Base-by-base conservation (phyloP, 140 eudicot species). In the Ambrosia hybrid region DNA sequence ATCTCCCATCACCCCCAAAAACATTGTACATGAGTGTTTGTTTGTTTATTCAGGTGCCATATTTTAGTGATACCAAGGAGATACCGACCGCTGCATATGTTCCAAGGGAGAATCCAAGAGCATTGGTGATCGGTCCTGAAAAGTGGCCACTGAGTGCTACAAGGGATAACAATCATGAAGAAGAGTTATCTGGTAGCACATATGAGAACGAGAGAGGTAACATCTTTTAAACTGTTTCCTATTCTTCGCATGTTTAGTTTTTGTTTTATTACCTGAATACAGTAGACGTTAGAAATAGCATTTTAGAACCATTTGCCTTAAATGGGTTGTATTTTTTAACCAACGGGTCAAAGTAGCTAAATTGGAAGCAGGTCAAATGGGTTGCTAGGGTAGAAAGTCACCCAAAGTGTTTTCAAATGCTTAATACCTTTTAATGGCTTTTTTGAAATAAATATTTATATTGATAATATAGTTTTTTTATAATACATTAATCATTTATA, bases 21-120 rank as follows among this genome's bases (percentile, higher is more conserved):
- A 1, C 38, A 1, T 15, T 53, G 51, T 4, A 66, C 73, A 3
- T 73, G 4, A 51, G 13, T 36, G 21, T 16, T 36, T 0, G 13
- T 63, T 48, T 38, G 52, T 57, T 39, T 67, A 43, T 75, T 45
- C 91, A 89, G 96, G 76, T 78, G n/a, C 80, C 88, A 11, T 89
- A 59, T 79, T 82, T 79, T 59, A 59, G 65, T 45, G 80, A 78
- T 51, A 63, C 70, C 49, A 75, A 62, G 34, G 81, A 78, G 67
- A 63, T 52, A 41, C 85, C 79, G 3, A 74, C 5, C 39, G 56
- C 75, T 57, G 41, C 43, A 41, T 53, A 67, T 41, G 63, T 77
- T 79, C 92, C 88, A 72, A 85, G 96, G 63, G 82, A 81, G 60
- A 86, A 89, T 76, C 96, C 89, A 10, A 83, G 88, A 72, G 75